A percentile compares a stretch with the other conserved stretches of the same genome.
These are phyloP conservation scores for Pseudoscleropodium purum DNA, from an alignment of 225 moss, liverwort and hornwort species.

Conservation along the genomic window DNA sequence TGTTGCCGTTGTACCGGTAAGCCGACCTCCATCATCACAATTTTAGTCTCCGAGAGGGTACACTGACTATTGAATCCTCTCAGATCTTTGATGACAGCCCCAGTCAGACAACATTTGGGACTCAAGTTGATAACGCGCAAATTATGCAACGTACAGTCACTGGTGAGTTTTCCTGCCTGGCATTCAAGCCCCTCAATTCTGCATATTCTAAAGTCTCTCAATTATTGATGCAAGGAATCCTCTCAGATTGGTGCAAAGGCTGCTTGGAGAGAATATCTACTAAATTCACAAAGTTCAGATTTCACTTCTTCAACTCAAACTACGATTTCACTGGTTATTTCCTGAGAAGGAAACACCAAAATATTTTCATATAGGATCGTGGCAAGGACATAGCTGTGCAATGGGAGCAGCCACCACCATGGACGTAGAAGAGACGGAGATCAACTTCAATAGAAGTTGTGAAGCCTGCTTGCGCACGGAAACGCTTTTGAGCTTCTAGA, in stretches of 20 bases:
- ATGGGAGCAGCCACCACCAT: conserved; percentile 23
- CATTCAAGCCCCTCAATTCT: not conserved
- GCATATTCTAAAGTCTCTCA: not conserved
- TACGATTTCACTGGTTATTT: not conserved
- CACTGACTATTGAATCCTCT: not conserved
- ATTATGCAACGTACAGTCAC: not conserved
- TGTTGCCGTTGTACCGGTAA: not conserved
- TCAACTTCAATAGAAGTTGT: conserved; percentile 62
- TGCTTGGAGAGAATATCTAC: no score
- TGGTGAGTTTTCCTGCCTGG: not conserved
- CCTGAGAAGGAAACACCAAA: not conserved
- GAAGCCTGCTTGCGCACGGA: conserved; percentile 63
- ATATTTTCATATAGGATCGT: not conserved
- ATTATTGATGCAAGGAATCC: not conserved
- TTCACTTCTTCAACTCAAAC: not conserved
- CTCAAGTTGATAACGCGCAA: not conserved
- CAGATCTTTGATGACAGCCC: no score
- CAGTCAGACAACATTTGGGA: not conserved
- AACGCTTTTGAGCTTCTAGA: conserved; percentile 59
- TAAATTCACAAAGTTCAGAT: not conserved
- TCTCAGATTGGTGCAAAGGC: no score
- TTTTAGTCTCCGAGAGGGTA: not conserved
- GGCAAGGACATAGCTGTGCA: conserved; percentile 56
- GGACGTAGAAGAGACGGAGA: conserved; percentile 60
- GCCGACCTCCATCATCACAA: not conserved